Evolutionary conservation across 495 filamentous ascomycete species (phyloP), one percentile per base, ranked within the genome.

Genomic region (Talaromyces trachyspermus): DNA sequence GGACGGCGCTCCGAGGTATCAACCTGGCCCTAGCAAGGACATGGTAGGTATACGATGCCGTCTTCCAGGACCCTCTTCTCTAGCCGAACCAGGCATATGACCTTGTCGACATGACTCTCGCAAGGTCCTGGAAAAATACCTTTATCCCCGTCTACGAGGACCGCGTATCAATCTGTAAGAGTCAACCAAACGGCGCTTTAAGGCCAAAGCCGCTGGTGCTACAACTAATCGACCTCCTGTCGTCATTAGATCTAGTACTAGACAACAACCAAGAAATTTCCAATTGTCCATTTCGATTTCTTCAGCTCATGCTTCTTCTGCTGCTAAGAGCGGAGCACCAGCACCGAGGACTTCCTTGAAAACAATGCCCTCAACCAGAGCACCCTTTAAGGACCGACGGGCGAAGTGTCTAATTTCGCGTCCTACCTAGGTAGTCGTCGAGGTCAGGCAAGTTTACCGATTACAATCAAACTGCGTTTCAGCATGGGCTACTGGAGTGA

Each of bases 341-440:
- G 1, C 44, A n/a, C 51, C 3, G 58, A 60, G 38, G 53, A 64
- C 12, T 76, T 69, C 50, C 61, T 67, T 45, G 72, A 74, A 47
- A 76, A 74, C 49, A 60, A 77, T 30, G 74, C 74, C 6, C 65
- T 69, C 36, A 76, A 77, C 47, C 73, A 77, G 48, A 66, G 77
- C 44, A 77, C 74, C 11, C 60, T 76, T 3, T 79, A 73, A 73
- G 75, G 75, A 0, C 75, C 74, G 0, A 53, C 51, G 2, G 71
- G 74, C 9, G 54, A 79, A 51, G 74, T 77, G 20, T 60, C 50
- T 20, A 74, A 77, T 51, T 77, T 77, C 49, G 71, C 71, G 2
- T 69, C 64, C 0, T 76, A 76, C 55, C 29, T 79, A 73, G 74
- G 62, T 60, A 57, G 1, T 62, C 62, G 2, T 79, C 65, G 3